Evolutionary conservation across 2,329 filamentous ascomycete genomes (phyloP).

Genomic region (Ophiosphaerella narmari): DNA sequence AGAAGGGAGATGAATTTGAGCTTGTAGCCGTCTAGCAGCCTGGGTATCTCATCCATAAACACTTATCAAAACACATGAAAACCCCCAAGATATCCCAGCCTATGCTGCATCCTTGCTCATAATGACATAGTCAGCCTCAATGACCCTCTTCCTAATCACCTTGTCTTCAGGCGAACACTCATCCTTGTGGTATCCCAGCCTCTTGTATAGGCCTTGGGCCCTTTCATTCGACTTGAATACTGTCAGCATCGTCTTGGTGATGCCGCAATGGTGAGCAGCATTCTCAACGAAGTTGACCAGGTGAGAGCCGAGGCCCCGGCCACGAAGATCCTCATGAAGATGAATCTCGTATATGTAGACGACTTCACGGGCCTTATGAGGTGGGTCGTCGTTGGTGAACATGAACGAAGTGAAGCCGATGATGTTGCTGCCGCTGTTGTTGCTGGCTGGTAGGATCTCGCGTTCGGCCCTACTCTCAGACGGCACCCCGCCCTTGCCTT

Average conservation of each 20-base stretch:
- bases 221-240: slow-evolving; percentile 67
- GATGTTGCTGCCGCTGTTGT: slow-evolving; percentile 5
- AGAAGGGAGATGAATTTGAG: too few relatives aligned
- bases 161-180: slow-evolving; percentile 57
- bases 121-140: slow-evolving; percentile 33
- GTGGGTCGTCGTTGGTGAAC: slow-evolving; percentile 67
- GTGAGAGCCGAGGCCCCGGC: slow-evolving; percentile 64
- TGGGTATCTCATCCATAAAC: too few relatives aligned
- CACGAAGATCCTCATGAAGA: slow-evolving; percentile 60
- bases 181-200: slow-evolving; percentile 61
- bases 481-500: slow-evolving; percentile 1
- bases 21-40: too few relatives aligned
- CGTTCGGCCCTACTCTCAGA: not conserved
- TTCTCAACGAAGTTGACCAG: slow-evolving; percentile 63
- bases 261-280: slow-evolving; percentile 59
- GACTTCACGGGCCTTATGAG: slow-evolving; percentile 56
- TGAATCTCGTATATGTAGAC: slow-evolving; percentile 83
- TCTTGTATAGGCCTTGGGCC: slow-evolving; percentile 65
- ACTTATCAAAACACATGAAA: too few relatives aligned
- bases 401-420: slow-evolving; percentile 63
- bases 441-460: not conserved
- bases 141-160: slow-evolving; percentile 21
- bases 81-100: too few relatives aligned
- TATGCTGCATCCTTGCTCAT: slow-evolving; percentile 23
- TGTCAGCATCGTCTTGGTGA: slow-evolving; percentile 74